Percentiles rank a stretch among this genome's conserved stretches.
Evolutionary conservation across 257 asterid species (phyloP).

Genomic region (Euphrasia confusa): DNA sequence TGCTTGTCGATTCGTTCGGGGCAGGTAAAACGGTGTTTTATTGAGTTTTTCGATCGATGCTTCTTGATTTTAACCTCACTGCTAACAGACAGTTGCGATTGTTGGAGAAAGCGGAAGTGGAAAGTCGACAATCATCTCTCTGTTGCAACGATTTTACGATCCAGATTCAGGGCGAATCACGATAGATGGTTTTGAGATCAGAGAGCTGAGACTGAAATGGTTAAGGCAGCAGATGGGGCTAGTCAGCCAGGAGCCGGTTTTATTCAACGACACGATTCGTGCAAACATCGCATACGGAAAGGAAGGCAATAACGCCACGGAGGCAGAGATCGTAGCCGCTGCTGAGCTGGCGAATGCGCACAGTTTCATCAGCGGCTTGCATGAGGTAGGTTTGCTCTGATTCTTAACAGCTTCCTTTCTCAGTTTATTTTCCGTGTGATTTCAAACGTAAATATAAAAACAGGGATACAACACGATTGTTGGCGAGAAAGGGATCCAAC

Average conservation of each 20-base stretch:
- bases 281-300: slow-evolving; percentile 50
- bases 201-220: slow-evolving; percentile 38
- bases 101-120: slow-evolving; percentile 67
- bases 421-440: too few relatives aligned
- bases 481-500: slow-evolving; percentile 49
- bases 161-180: slow-evolving; percentile 41
- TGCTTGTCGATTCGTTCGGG: slow-evolving; percentile 39
- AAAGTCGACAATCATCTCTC: slow-evolving; percentile 49
- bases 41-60: too few relatives aligned
- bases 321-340: slow-evolving; percentile 41
- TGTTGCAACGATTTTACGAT: slow-evolving; percentile 51
- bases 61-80: too few relatives aligned
- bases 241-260: slow-evolving; percentile 49
- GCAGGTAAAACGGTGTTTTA: slow-evolving; percentile 25
- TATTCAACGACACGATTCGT: slow-evolving; percentile 44
- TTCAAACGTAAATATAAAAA: too few relatives aligned
- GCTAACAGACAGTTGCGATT: slow-evolving; percentile 49
- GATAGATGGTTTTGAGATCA: slow-evolving; percentile 34
- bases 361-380: slow-evolving; percentile 44
- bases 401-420: too few relatives aligned
- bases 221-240: slow-evolving; percentile 53
- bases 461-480: slow-evolving; percentile 52
- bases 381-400: slow-evolving; percentile 35
- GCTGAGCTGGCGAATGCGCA: slow-evolving; percentile 51
- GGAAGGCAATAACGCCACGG: slow-evolving; percentile 35